Base-by-base conservation (phyloP, 1,284 basidiomycete genomes). In the Papiliotrema nemorosa region DNA sequence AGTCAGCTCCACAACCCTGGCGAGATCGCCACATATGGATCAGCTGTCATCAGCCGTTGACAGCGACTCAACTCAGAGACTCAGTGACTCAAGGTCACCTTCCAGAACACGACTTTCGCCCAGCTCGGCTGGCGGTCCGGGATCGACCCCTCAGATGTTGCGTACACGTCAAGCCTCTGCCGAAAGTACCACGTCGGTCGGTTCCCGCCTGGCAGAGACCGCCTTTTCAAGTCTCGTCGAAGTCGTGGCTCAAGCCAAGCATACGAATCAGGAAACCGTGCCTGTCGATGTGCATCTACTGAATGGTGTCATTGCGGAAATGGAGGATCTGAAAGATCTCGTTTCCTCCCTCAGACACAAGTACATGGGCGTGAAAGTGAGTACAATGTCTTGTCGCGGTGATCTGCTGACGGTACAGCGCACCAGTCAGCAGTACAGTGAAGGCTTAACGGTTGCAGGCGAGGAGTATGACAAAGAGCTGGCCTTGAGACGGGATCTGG, bases 391-490 rank as follows among this genome's bases (percentile, higher is more conserved):
- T 40, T 20, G 26, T 25, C 20, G 22, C 26, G 20, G 21, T 20
- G 6, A 20, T n/a, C n/a, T n/a, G 9, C 18, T 27, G 29, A n/a
- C 31, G 21, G 21, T 20, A 2, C 66, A 91, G 88, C 79, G 90
- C 48, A 82, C 86, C 40, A 94, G 90, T 69, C 88, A 89, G 66
- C 88, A 90, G 63, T 92, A 90, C 60, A 88, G 92, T 52, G 88
- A 93, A 58, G 93, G 94, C 14, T 78, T 97, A 49, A 86, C 85
- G 0, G 88, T 92, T 36, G 93, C 94, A 2, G 88, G 91, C 58
- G 85, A 87, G 47, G 93, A 97, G 70, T 97, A 93, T 67, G 91
- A 96, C 69, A 83, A 83, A 50, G 93, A 97, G 73, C 80, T 91
- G 40, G 84, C 87, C 49, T 84, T 86, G 26, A 82, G 93, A 20